A percentile compares a stretch with the other conserved stretches of the same genome.
phyloP scores from a whole-genome alignment of 2,329 filamentous ascomycete species.

The Cercospora janseana region DNA sequence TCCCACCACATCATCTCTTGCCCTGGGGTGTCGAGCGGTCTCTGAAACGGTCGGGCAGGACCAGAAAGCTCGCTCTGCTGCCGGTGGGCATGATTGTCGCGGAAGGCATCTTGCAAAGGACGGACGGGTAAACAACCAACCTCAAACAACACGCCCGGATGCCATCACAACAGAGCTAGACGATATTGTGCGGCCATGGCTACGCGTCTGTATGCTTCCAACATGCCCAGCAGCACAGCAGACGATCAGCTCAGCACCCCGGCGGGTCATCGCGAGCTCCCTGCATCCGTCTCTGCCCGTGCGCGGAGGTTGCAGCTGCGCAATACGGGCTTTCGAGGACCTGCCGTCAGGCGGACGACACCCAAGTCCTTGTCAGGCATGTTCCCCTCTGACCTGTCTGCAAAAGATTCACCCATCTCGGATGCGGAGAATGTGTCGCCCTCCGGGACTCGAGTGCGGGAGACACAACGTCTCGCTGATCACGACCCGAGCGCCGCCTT shows the following conservation, averaged over 20 bases:
- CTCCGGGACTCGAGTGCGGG: constrained; percentile 12
- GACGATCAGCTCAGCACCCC: neutral
- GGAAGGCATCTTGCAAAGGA: neutral
- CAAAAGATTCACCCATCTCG: constrained; percentile 14
- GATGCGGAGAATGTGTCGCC: constrained; percentile 31
- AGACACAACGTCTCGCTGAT: constrained; percentile 24
- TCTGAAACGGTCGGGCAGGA: constrained; percentile 10
- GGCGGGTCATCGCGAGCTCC: neutral
- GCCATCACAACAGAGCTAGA: constrained; percentile 1
- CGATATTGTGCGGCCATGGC: constrained; percentile 9
- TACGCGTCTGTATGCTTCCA: constrained; percentile 6
- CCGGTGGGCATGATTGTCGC: neutral
- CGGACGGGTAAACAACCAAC: neutral
- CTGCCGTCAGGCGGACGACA: constrained; percentile 36
- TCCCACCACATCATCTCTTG: too few species aligned
- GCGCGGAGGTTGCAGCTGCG: constrained; percentile 37
- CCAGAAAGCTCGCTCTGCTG: neutral
- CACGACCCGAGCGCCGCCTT: constrained; percentile 28
- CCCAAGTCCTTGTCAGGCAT: constrained; percentile 26
- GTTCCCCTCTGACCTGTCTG: constrained; percentile 27
- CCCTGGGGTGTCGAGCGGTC: neutral
- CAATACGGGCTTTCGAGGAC: constrained; percentile 38
- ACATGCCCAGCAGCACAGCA: neutral
- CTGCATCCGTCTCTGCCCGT: constrained; percentile 23
- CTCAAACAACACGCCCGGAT: neutral